Base-by-base conservation (phyloP, 2,329 filamentous ascomycete genomes). In the Waltergamsia citrina region DNA sequence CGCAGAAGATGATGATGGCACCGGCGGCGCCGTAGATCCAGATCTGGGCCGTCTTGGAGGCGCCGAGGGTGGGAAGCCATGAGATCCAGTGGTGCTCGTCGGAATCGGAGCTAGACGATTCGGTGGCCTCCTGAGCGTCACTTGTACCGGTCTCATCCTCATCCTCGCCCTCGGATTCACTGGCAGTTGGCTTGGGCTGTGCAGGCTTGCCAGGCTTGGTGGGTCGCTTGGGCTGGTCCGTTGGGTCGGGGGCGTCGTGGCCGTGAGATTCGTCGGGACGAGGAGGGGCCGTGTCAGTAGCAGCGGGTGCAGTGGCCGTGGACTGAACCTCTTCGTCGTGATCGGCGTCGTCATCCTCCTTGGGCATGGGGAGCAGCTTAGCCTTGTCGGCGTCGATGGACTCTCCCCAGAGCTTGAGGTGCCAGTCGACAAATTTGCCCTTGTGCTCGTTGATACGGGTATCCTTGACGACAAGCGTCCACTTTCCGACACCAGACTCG, bases 381-480 rank as follows among this genome's bases (percentile, higher is more conserved):
- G 88, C 81, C 52, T 83, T 84, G 32, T 70, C 65, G 23, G 76
- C 71, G 51, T 96, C 85, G 45, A 85, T 84, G 39, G 74, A 71
- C 57, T 95, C 88, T 41, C 92, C 92, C 86, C 87, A 98, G 4
- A 98, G 72, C 53, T 90, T 93, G 38, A 98, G 67, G 48, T 85
- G 84, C 86, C 88, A 98, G 60, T 98, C 90, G 30, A 78, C 70
- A 48, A 96, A 93, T 8, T 66, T 78, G 43, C 92, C 92, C 6
- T 65, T 76, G 55, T 81, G 65, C 5, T 81, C 71, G 52, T 98
- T 95, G 39, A 81, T 71, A 14, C 74, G 65, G 15, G 81, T 82
- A 53, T 98, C 92, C 48, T 87, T 92, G 49, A 96, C 77, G 33
- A 95, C 66, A 25, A 98, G 71, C 1, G 83, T 94, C 92, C 92